These are phyloP conservation scores for Filobasidium floriforme DNA, from an alignment of 768 basidiomycete genomes.

Conservation along the genomic window DNA sequence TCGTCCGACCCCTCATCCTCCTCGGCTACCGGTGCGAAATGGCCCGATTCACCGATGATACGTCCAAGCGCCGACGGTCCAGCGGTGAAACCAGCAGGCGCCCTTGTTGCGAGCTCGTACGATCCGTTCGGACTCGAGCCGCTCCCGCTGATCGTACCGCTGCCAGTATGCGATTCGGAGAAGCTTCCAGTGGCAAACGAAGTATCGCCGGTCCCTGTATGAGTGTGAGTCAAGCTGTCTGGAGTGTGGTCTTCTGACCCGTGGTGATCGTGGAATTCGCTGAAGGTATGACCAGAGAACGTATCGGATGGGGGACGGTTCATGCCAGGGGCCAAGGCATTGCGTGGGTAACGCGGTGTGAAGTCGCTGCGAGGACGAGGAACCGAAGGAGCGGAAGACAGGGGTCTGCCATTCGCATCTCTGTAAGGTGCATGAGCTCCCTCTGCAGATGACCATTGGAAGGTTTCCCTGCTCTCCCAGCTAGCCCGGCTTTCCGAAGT, in stretches of 20 bases:
- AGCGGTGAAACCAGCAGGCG: constrained; percentile 24
- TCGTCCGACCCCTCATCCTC: constrained; percentile 34
- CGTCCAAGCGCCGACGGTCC: constrained; percentile 36
- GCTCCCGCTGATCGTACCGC: constrained; percentile 9
- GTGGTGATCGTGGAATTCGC: constrained; percentile 31
- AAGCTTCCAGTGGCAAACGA: constrained; percentile 24
- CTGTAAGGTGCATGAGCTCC: constrained; percentile 21
- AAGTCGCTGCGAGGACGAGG: constrained; percentile 41
- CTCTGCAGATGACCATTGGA: constrained; percentile 41
- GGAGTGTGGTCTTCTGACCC: constrained; percentile 5
- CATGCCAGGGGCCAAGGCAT: constrained; percentile 35
- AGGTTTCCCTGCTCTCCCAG: constrained; percentile 40
- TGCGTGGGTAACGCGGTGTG: constrained; percentile 43
- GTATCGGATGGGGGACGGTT: constrained; percentile 29
- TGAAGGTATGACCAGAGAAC: constrained; percentile 34
- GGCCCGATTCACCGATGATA: constrained; percentile 32
- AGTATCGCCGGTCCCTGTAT: constrained; percentile 11
- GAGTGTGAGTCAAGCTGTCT: constrained; percentile 5
- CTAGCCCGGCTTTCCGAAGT: constrained; percentile 36
- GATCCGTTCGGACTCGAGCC: not conserved
- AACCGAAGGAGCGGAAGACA: constrained; percentile 33
- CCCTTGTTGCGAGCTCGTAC: constrained; percentile 18
- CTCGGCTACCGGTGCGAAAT: constrained; percentile 36
- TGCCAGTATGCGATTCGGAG: constrained; percentile 8
- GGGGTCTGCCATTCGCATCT: constrained; percentile 26